Conservation (phyloP, 345 rosid genomes). For the rapeseed (Brassica napus) region Da-Ae NC_063447.1:44456501-44457000, state of each 20-base stretch:
- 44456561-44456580: not conserved
- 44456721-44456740: not conserved
- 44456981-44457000: not conserved
- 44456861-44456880: conserved; percentile 11
- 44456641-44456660: not conserved
- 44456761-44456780: not conserved
- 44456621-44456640: not conserved
- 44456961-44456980: not conserved
- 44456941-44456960: not conserved
- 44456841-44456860: not conserved
- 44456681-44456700: conserved; percentile 9
- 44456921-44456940: not conserved
- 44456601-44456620: conserved; percentile 30
- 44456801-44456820: not conserved
- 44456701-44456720: not conserved
- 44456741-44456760: not conserved
- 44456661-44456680: conserved; percentile 11
- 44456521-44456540: conserved; percentile 8
- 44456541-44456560: not conserved
- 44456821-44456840: not conserved
- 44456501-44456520: conserved; percentile 17
- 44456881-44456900: not conserved
- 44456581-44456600: not conserved
- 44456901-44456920: not conserved
- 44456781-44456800: not conserved